Base-by-base conservation (phyloP, 73 alveolate genomes). In the Uronychia setigera region DNA sequence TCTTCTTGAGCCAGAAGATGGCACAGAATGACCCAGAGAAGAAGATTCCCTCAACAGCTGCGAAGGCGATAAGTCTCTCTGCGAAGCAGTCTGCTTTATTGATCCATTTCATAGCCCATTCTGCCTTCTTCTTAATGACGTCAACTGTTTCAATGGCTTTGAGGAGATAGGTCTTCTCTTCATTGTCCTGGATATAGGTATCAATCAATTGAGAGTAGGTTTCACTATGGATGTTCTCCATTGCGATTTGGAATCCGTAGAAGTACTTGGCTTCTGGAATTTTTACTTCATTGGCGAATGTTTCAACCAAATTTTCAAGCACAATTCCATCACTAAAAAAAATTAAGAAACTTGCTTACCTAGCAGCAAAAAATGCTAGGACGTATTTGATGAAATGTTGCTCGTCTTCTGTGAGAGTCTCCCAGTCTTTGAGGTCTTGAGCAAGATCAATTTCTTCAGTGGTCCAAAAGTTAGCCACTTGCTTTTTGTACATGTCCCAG, bases 241-340 rank as follows among this genome's bases (percentile, higher is more conserved):
- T 97, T 78, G 98, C 98, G 75, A 96, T 93, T 83, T 97, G 96
- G 94, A 97, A 97, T 77, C 99, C 99, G 81, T 97, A 97, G 96
- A 97, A 97, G 87, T 97, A 95, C 31, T 99, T 87, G n/a, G 98
- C 99, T 80, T 97, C 99, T 27, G 99, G 99, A 33, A 95, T 88
- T 89, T 93, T 88, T 76, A 93, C 94, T 89, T 97, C 99, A 32
- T 92, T 67, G 82, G 92, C 46, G 96, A 97, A 97, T 58, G 91
- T 81, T 74, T 91, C 88, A 29, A 98, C 99, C 67, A 97, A 85
- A 86, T 97, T 97, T 90, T 97, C 99, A 78, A 94, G 90, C 31
- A 97, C 99, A 80, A 97, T 97, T 26, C 99, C 99, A 83, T 97
- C 99, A 35, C 97, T n/a, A n/a, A n/a, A n/a, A n/a, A n/a, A n/a